phyloP scores from a whole-genome alignment of 164 flowering plant species.

The Amborella trichopoda region DNA sequence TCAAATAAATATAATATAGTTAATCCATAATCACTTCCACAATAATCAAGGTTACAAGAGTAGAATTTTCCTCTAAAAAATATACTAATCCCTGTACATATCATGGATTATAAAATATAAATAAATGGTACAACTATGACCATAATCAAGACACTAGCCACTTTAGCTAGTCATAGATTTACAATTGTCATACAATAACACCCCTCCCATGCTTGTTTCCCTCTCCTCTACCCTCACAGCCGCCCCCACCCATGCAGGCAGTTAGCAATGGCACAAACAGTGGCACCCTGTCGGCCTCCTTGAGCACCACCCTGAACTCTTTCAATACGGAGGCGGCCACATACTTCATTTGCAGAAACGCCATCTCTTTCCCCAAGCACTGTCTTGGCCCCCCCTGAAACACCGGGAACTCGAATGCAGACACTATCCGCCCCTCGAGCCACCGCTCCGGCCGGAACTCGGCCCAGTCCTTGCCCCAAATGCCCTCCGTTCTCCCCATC shows the following conservation, averaged over 20 bases:
- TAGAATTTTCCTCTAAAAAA: too few relatives aligned
- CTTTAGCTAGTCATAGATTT: too few relatives aligned
- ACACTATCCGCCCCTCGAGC: conserved; percentile 30
- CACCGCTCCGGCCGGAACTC: conserved; percentile 72
- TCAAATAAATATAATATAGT: too few relatives aligned
- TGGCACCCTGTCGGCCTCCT: conserved; percentile 26
- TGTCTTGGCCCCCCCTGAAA: conserved; percentile 82
- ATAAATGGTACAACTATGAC: too few relatives aligned
- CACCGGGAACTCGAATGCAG: conserved; percentile 47
- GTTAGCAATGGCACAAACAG: conserved; percentile 55
- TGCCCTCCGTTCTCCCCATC: conserved; percentile 76
- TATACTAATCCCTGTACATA: too few relatives aligned
- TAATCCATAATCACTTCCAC: too few relatives aligned
- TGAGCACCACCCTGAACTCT: conserved; percentile 34
- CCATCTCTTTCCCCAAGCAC: conserved; percentile 73
- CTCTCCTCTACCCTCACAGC: conserved; percentile 29
- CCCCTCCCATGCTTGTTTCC: too few relatives aligned
- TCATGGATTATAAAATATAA: too few relatives aligned
- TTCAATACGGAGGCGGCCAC: conserved; percentile 37
- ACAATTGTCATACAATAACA: too few relatives aligned
- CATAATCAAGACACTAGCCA: too few relatives aligned
- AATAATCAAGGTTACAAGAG: too few relatives aligned
- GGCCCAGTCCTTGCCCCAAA: conserved; percentile 43
- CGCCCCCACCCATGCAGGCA: conserved; percentile 69
- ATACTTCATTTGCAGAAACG: conserved; percentile 70